phyloP scores from a whole-genome alignment of 2,329 filamentous ascomycete species.

The Phialophora macrospora region DNA sequence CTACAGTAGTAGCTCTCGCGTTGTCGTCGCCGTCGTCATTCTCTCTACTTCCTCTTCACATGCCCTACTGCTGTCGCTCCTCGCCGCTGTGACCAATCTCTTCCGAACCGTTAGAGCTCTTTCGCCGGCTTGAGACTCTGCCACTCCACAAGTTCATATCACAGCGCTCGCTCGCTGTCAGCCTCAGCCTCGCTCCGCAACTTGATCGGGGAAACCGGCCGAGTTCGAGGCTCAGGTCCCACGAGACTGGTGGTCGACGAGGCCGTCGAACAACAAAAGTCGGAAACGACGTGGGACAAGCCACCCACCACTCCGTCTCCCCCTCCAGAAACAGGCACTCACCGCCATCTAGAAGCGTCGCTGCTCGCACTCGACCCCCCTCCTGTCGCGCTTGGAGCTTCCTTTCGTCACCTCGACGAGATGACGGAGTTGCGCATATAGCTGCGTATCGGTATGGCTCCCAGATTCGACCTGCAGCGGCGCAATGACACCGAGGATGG shows the following conservation, averaged over 20 bases:
- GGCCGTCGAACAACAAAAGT: background rate
- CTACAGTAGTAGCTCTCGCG: too few species aligned
- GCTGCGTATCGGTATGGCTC: constrained; percentile 21
- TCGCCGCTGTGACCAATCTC: background rate
- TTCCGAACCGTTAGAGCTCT: background rate
- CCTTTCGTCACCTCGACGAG: background rate
- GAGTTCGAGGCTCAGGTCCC: background rate
- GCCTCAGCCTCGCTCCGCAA: background rate
- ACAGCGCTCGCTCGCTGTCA: background rate
- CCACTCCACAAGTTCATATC: background rate
- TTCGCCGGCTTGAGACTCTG: background rate
- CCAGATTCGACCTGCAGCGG: constrained; percentile 14
- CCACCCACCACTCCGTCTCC: background rate
- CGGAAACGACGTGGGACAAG: background rate
- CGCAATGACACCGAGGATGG: constrained; percentile 28
- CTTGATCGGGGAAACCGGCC: background rate
- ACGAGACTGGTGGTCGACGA: background rate
- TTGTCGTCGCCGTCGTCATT: background rate
- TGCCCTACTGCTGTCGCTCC: background rate
- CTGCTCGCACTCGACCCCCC: background rate
- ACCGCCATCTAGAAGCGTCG: background rate
- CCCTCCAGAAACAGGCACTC: background rate
- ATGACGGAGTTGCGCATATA: background rate
- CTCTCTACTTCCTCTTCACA: background rate
- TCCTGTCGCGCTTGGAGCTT: background rate